Evolutionary conservation across 225 moss, liverwort and hornwort genomes (phyloP), one percentile per base, ranked within the genome.

Genomic region (Thuidium tamariscinum): DNA sequence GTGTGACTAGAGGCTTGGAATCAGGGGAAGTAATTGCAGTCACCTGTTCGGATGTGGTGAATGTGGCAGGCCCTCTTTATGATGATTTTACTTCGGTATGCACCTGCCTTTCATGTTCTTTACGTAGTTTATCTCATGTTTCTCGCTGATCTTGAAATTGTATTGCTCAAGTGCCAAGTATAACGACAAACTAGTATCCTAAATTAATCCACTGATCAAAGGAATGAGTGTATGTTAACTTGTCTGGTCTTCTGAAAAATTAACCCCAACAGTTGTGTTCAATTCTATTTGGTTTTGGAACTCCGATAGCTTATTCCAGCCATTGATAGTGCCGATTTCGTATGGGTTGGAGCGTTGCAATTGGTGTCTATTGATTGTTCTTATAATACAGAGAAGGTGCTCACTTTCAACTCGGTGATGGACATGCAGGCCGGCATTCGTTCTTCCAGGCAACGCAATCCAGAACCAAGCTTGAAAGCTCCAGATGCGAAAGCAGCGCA

Each of bases 81-180:
- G 95, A 95, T 55, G 94, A 98, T 81, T 91, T 92, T 64, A 86
- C 88, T 71, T 91, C 93, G 95, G 95, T 96, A 90, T 72, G 87
- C 60, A 17, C 44, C 49, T 82, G 77, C 36, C 30, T 80, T 34
- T 42, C 80, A 13, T 72, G 60, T 52, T 82, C 49, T 81, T 7
- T 41, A 54, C 11, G 9, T 32, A 23, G 20, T 54, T 37, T 59
- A 41, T 82, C 41, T 67, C 13, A 30, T 62, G 11, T 42, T 78
- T 55, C 34, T 18, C 41, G 18, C 37, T 19, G 9, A 36, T 61
- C 13, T 13, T 57, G 18, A 11, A 88, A 26, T 11, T 41, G 10
- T 29, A 55, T 9, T 44, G 27, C 70, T 41, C 52, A 18, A 25
- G 10, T 74, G 34, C 27, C 56, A 79, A 62, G 55, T 66, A 36